phyloP scores from a whole-genome alignment of 1,284 basidiomycete genomes.

The Cryptococcus maquisensis region DNA sequence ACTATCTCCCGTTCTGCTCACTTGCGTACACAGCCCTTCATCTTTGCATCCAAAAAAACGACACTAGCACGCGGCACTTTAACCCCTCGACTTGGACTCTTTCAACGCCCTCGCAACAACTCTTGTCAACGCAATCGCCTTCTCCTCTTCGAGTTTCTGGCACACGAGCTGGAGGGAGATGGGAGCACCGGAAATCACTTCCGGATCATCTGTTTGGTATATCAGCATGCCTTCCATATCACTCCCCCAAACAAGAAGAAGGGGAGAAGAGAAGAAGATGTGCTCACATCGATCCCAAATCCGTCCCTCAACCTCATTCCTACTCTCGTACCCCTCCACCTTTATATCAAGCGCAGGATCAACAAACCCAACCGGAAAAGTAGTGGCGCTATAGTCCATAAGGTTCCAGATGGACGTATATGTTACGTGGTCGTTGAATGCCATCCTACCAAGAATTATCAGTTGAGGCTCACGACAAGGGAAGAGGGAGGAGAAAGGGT shows the following conservation, averaged over 20 bases:
- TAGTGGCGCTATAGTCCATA: slow-evolving; percentile 46
- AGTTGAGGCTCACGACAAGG: background rate
- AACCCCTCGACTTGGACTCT: background rate
- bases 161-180: slow-evolving; percentile 67
- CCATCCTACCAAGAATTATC: slow-evolving; percentile 7
- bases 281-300: slow-evolving; percentile 59
- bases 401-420: slow-evolving; percentile 44
- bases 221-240: background rate
- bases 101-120: slow-evolving; percentile 50
- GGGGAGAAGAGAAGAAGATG: background rate
- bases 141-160: slow-evolving; percentile 57
- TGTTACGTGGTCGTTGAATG: slow-evolving; percentile 26
- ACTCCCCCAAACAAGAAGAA: background rate
- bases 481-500: no score
- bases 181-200: slow-evolving; percentile 59
- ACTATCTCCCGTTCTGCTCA: no score
- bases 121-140: slow-evolving; percentile 30
- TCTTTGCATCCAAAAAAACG: no score
- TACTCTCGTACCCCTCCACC: slow-evolving; percentile 52
- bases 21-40: no score
- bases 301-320: slow-evolving; percentile 52
- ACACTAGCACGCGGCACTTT: no score
- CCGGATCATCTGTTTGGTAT: slow-evolving; percentile 55
- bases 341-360: slow-evolving; percentile 49
- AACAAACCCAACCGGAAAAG: slow-evolving; percentile 63